phyloP scores from a whole-genome alignment of 2,329 filamentous ascomycete species.

The Verticillium dahliae region DNA sequence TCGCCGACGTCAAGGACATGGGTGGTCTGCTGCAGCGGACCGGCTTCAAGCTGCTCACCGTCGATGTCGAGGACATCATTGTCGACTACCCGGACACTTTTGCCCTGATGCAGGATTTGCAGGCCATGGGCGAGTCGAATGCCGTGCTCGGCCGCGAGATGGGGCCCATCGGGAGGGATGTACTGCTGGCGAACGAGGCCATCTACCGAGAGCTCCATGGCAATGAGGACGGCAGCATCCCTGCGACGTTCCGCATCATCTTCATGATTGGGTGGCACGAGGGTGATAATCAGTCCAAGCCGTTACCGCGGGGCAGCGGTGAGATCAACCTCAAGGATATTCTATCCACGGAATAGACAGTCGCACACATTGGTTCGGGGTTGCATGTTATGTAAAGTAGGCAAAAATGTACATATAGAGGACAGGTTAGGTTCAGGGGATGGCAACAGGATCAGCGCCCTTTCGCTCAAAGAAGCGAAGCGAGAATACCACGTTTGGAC shows the following conservation, averaged over 20 bases:
- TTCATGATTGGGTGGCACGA: constrained; percentile 99
- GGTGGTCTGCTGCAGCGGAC: constrained; percentile 80
- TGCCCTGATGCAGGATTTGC: constrained; percentile 85
- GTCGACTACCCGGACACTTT: constrained; percentile 90
- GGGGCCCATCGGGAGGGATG: constrained; percentile 71
- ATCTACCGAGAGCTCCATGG: constrained; percentile 88
- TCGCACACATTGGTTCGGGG: not conserved
- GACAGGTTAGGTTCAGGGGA: not conserved
- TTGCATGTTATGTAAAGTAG: not conserved
- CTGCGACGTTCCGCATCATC: constrained; percentile 90
- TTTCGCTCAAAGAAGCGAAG: not conserved
- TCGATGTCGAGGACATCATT: constrained; percentile 95
- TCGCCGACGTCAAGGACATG: constrained; percentile 88
- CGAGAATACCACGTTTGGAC: too few species aligned
- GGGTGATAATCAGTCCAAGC: constrained; percentile 69
- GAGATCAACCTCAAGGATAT: constrained; percentile 86
- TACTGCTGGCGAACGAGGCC: constrained; percentile 77
- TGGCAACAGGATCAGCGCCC: not conserved
- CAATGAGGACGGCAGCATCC: constrained; percentile 68
- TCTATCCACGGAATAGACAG: constrained; percentile 36
- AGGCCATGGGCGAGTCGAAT: constrained; percentile 94
- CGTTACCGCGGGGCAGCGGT: constrained; percentile 76
- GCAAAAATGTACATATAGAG: not conserved
- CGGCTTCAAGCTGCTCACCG: constrained; percentile 91
- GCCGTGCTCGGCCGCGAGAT: constrained; percentile 80